Evolutionary conservation across 495 filamentous ascomycete genomes (phyloP), one percentile per base, ranked within the genome.

Genomic region (Talaromyces liani): DNA sequence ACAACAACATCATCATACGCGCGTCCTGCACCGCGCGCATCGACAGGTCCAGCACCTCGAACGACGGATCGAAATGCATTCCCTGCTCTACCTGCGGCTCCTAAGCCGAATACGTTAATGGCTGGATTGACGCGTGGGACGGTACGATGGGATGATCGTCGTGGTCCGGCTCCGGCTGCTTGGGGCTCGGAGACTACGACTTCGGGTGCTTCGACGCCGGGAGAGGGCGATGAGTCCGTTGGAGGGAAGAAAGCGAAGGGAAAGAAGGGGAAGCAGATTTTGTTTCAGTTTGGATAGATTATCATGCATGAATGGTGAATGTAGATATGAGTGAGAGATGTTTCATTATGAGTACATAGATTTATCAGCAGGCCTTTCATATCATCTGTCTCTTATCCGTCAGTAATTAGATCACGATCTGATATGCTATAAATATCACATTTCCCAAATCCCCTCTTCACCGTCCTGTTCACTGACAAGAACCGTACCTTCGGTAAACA

Each of bases 211-310:
- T 68, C 66, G 31, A 69, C 68, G 20, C 68, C 72, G 63, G 61
- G 62, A 10, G 74, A 69, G 3, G 78, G 74, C 16, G 75, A 73
- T 9, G 73, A 75, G 12, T 69, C 69, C 10, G 81, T 90, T 62
- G 88, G 88, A 16, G 92, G 87, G 65, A 88, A 91, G 75, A 86
- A 84, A 65, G 89, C 91, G 45, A 49, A 49, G 45, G 92, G 87
- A 64, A 88, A 91, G 75, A 86, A 84, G 65, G 89, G 91, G 73
- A 93, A 93, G 77, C 88, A 93, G 75, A 87, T 89, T 4, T 73
- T 93, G 59, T 82, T 81, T 69, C 80, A 83, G 65, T 82, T 83
- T 68, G 82, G 82, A 27, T 56, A 56, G 27, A 12, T 49, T 49
- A 4, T 20, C 3, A 18, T 3, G 2, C 18, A 56, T 84, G 64